Conservation (phyloP, 805 yeast genomes). For the Metschnikowia corniflorae region DNA sequence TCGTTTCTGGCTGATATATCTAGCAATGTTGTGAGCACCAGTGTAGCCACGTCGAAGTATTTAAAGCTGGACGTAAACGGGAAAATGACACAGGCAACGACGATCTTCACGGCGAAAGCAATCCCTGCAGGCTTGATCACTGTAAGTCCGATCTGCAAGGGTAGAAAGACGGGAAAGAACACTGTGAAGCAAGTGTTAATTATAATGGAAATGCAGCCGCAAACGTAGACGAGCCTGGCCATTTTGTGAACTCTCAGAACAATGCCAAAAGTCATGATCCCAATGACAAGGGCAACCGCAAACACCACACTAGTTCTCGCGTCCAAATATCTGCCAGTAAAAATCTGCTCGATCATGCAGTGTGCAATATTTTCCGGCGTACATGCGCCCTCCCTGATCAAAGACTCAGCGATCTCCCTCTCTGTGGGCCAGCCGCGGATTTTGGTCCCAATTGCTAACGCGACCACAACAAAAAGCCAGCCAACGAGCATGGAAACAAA, state of each 20-base stretch:
- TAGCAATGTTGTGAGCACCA: conserved; percentile 14
- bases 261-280: conserved; percentile 24
- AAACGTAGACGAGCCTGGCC: conserved; percentile 19
- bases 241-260: conserved; percentile 18
- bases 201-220: conserved; percentile 21
- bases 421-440: conserved; percentile 26
- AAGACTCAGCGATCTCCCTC: conserved; percentile 13
- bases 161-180: conserved; percentile 26
- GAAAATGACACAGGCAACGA: conserved; percentile 21
- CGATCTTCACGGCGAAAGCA: conserved; percentile 21
- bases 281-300: conserved; percentile 22
- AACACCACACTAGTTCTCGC: conserved; percentile 24
- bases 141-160: conserved; percentile 17
- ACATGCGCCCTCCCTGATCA: conserved; percentile 27
- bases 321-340: conserved; percentile 25
- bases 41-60: conserved; percentile 19
- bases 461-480: conserved; percentile 24
- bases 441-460: conserved; percentile 23
- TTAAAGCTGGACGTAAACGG: conserved; percentile 27
- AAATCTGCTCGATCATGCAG: conserved; percentile 22
- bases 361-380: conserved; percentile 15
- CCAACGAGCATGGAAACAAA: conserved; percentile 18
- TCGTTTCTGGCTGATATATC: conserved; percentile 20
- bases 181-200: conserved; percentile 25
- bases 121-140: conserved; percentile 27